phyloP scores from a whole-genome alignment of 176 grass and related monocot genomes.

The Pontederia paniculata region DNA sequence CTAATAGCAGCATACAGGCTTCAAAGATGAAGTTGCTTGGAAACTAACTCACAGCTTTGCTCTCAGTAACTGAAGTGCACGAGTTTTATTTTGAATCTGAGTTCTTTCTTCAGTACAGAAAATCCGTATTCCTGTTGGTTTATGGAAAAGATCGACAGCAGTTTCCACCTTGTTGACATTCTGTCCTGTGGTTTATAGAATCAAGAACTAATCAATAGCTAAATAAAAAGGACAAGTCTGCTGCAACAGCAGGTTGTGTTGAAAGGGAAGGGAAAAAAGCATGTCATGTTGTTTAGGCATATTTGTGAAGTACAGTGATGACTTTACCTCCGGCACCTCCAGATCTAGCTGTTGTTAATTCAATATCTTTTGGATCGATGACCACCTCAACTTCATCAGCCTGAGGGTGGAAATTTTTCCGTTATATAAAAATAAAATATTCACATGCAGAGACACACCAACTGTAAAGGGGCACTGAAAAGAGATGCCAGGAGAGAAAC shows the following conservation, averaged over 20 bases:
- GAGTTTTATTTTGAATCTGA: conserved; percentile 81
- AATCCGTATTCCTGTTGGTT: conserved; percentile 92
- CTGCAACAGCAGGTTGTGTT: not conserved
- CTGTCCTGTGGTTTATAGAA: conserved; percentile 50
- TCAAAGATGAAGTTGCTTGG: not conserved
- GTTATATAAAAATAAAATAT: conserved; percentile 1
- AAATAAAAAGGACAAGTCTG: not conserved
- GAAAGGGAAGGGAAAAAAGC: not conserved
- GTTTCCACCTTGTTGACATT: conserved; percentile 99
- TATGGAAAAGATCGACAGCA: conserved; percentile 88
- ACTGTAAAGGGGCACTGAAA: not conserved
- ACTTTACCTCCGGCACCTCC: conserved; percentile 89
- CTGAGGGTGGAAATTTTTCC: conserved; percentile 23
- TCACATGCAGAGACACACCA: not conserved
- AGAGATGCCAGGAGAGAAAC: not conserved
- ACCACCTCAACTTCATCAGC: conserved; percentile 92
- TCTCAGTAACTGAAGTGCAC: conserved; percentile 86
- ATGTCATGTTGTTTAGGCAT: not conserved
- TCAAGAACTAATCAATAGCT: conserved; percentile 2
- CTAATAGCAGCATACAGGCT: no score
- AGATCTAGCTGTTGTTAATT: conserved; percentile 90
- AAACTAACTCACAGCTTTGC: conserved; percentile 78
- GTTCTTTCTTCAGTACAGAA: conserved; percentile 97
- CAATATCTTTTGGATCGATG: conserved; percentile 96
- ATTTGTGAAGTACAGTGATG: not conserved